These are phyloP conservation scores for Mortierella claussenii DNA, from an alignment of 192 early-diverging fungal genomes.

Conservation along the genomic window DNA sequence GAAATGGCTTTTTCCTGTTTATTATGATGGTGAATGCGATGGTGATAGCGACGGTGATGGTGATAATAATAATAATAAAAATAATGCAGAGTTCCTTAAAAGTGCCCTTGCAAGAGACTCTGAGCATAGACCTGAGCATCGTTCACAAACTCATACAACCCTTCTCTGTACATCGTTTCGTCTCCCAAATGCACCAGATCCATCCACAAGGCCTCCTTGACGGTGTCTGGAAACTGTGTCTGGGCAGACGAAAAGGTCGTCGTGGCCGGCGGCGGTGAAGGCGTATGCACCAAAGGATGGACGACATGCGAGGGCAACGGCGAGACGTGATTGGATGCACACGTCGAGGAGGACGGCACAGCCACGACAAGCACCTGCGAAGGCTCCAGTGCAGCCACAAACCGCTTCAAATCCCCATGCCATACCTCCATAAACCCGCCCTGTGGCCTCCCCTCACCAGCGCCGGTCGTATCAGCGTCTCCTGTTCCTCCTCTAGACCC, in stretches of 20 bases:
- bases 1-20: too few relatives aligned
- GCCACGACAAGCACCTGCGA: slow-evolving; percentile 11
- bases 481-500: too few relatives aligned
- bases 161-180: slow-evolving; percentile 29
- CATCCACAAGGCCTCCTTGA: slow-evolving; percentile 35
- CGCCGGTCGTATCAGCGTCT: background rate
- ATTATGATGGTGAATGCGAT: too few relatives aligned
- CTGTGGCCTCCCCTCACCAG: background rate
- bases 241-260: background rate
- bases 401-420: slow-evolving; percentile 37
- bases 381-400: slow-evolving; percentile 26
- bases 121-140: slow-evolving; percentile 50
- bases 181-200: slow-evolving; percentile 28
- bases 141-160: slow-evolving; percentile 45
- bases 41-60: too few relatives aligned
- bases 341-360: background rate
- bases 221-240: slow-evolving; percentile 18
- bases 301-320: background rate
- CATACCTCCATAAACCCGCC: slow-evolving; percentile 30
- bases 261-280: background rate
- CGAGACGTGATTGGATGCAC: background rate
- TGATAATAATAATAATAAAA: background rate
- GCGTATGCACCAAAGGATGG: background rate
- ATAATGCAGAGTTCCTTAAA: background rate
- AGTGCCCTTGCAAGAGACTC: background rate